Base-by-base conservation (phyloP, 257 asterid species). In the Nicotiana undulata region DNA sequence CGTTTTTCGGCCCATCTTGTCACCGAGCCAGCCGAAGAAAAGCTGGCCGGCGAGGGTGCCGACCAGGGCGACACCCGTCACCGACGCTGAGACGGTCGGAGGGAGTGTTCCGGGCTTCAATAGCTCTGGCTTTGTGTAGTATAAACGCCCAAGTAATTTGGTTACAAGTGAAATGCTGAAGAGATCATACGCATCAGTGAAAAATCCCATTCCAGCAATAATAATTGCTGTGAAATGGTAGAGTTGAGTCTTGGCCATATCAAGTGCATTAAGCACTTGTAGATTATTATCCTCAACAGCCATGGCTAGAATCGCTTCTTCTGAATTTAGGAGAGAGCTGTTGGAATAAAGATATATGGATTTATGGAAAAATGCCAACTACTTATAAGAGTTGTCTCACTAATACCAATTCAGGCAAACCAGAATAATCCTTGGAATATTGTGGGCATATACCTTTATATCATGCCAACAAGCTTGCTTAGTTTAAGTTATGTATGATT, bases 41-140 rank as follows among this genome's bases (percentile, higher is more conserved):
- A 81, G 80, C 68, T 84, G 86, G 20, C 84, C 84, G 55, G 61
- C 68, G 15, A 84, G 82, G 84, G 86, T 80, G 17, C 87, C 87
- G 15, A 79, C 79, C 5, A 81, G 85, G 67, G 86, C 83, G 7
- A 75, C 86, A 52, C 83, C 86, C 10, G 81, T 79, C 26, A 83
- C 75, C 17, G 86, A 74, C 0, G 83, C 76, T 3, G 86, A 13
- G 1, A 74, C 72, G 20, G 6, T 12, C 0, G 86, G 83, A 4
- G 85, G 84, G 55, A 85, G 87, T 70, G 83, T 77, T 28, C 86
- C 85, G 61, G 85, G 85, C 6, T 79, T 83, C 40, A 82, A 29
- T 9, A 80, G 29, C 22, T 16, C 63, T 15, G 82, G 75, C 37
- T 77, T 44, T 49, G 75, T 76, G 59, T 82, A 82, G 82, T 82